A percentile compares a stretch with the other conserved stretches of the same genome.
These are phyloP conservation scores for Yarrowia sp. DNA, from an alignment of 805 yeast genomes.

Conservation along the genomic window DNA sequence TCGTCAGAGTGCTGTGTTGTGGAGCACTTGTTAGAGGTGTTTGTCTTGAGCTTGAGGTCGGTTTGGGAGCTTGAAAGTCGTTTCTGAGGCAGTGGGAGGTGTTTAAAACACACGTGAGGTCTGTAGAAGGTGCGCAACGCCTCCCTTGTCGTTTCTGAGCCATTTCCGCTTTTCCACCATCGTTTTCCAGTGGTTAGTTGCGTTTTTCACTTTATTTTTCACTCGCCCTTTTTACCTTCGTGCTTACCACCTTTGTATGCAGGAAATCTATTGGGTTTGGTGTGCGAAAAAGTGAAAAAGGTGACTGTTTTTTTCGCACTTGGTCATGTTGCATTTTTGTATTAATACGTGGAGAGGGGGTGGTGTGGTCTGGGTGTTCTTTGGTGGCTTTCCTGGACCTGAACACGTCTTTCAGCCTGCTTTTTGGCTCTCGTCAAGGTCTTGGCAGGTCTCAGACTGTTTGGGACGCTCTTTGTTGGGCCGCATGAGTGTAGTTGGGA, in stretches of 20 bases:
- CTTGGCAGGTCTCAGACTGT: too few species aligned
- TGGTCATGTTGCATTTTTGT: constrained; percentile 1
- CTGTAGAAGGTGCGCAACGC: background rate
- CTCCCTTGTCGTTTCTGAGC: background rate
- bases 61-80: background rate
- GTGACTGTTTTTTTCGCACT: constrained; percentile 17
- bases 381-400: background rate
- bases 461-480: too few species aligned
- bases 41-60: background rate
- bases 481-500: too few species aligned
- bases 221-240: background rate
- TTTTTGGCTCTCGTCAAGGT: too few species aligned
- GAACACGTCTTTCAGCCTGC: background rate
- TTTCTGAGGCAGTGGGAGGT: too few species aligned
- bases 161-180: background rate
- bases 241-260: constrained; percentile 19
- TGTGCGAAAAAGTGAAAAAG: background rate
- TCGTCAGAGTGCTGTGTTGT: background rate
- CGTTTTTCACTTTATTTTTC: background rate
- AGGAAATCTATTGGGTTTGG: constrained; percentile 15
- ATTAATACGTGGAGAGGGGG: background rate
- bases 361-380: background rate
- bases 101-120: too few species aligned
- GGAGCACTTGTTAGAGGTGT: background rate
- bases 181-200: background rate